Base-by-base conservation (phyloP, 495 filamentous ascomycete species). In the Xylaria intraflava region DNA sequence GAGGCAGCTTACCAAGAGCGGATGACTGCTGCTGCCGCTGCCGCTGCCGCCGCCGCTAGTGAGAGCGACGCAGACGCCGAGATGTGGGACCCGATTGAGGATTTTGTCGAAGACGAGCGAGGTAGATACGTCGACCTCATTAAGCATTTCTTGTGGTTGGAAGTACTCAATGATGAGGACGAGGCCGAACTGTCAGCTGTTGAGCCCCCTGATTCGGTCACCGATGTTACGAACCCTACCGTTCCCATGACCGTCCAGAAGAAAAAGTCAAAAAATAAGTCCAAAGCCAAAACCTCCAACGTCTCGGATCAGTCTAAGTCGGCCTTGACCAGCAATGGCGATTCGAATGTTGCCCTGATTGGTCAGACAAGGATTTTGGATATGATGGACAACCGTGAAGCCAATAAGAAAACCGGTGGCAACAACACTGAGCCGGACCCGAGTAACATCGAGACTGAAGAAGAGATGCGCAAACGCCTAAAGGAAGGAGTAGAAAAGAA, bases 1-100 rank as follows among this genome's bases (percentile, higher is more conserved):
- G 71, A 80, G 41, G 57, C 69, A 46, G 69, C 65, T n/a, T 76
- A 72, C 53, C 64, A 62, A 31, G 67, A 78, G 41, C 59, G 70
- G 5, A 61, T 77, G 45, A 66, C 62, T 43, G 57, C 71, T 38
- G 51, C 68, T 38, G 48, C 49, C 3, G n/a, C n/a, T n/a, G n/a
- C n/a, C n/a, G n/a, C n/a, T n/a, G n/a, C n/a, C n/a, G n/a, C n/a
- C n/a, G n/a, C n/a, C n/a, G n/a, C n/a, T n/a, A n/a, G n/a, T n/a
- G 65, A 61, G 12, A 58, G 53, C 20, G 64, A 70, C 29, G 61
- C 59, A 10, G 63, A 65, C 46, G 65, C 57, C 8, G 66, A 65
- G 27, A 64, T 72, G 41, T 82, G 78, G 77, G 77, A 82, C 67
- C 77, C 75, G 19, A 77, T 80, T 39, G 71, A 79, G 50, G 71